These are phyloP conservation scores for Lepiota brunneoincarnata DNA, from an alignment of 768 basidiomycete species.

Conservation along the genomic window DNA sequence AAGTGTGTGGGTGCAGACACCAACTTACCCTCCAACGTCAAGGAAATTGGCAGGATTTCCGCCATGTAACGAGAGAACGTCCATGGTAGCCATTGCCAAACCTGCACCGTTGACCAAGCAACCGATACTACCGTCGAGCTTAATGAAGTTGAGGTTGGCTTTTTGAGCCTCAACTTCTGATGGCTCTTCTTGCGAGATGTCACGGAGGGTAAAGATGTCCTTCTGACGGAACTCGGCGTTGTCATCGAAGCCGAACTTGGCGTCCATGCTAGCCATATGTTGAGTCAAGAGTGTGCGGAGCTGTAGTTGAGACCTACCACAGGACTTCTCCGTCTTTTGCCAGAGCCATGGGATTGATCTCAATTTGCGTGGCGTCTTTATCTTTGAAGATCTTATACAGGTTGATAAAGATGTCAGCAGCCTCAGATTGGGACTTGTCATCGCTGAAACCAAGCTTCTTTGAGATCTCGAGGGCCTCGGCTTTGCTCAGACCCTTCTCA, in stretches of 20 bases:
- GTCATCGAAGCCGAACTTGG: slow-evolving; percentile 99
- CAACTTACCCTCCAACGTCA: slow-evolving; percentile 87
- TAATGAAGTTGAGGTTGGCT: slow-evolving; percentile 96
- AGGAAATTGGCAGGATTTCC: slow-evolving; percentile 98
- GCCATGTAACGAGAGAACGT: slow-evolving; percentile 94
- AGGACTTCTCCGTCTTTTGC: slow-evolving; percentile 89
- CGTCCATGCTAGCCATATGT: slow-evolving; percentile 80
- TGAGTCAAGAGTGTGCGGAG: slow-evolving; percentile 4
- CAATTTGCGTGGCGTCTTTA: slow-evolving; percentile 98
- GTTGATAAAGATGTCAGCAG: slow-evolving; percentile 90
- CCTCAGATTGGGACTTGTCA: slow-evolving; percentile 70
- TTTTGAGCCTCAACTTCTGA: slow-evolving; percentile 98
- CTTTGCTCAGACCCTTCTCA: slow-evolving; percentile 72
- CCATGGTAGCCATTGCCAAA: slow-evolving; percentile 99
- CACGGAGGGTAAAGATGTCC: slow-evolving; percentile 86
- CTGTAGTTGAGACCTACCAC: slow-evolving; percentile 57
- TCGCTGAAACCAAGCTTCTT: slow-evolving; percentile 86
- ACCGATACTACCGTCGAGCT: slow-evolving; percentile 95
- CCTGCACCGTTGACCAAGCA: slow-evolving; percentile 99
- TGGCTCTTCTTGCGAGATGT: slow-evolving; percentile 92
- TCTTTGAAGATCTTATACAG: slow-evolving; percentile 98
- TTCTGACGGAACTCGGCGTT: slow-evolving; percentile 98
- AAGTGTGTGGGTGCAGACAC: neutral
- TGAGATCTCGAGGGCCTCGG: slow-evolving; percentile 76
- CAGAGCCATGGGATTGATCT: slow-evolving; percentile 98